Evolutionary conservation across 2,329 filamentous ascomycete species (phyloP).

Genomic region (Paecilomyces fulvus): DNA sequence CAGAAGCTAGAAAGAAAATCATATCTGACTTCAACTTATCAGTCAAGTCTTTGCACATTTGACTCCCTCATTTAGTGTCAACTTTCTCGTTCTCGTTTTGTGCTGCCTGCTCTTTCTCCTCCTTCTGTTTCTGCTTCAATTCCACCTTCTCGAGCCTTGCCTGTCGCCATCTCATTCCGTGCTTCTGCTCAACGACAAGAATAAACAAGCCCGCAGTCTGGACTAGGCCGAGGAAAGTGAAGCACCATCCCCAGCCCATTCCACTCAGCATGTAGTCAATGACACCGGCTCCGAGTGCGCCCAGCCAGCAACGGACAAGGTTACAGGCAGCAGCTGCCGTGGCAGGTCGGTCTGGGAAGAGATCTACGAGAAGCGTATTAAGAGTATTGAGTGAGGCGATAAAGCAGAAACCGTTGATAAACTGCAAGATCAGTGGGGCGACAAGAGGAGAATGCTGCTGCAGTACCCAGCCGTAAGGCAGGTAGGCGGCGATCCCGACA

Average conservation of each 20-base stretch:
- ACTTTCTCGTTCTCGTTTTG: not conserved
- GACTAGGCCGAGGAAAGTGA: slow-evolving; percentile 27
- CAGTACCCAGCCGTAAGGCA: slow-evolving; percentile 33
- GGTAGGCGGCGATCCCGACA: slow-evolving; percentile 13
- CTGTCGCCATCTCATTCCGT: slow-evolving; percentile 19
- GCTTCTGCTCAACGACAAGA: slow-evolving; percentile 18
- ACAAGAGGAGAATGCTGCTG: slow-evolving; percentile 22
- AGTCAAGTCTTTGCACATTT: no score
- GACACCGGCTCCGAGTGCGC: slow-evolving; percentile 25
- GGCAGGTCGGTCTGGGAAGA: slow-evolving; percentile 24
- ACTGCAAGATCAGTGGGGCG: slow-evolving; percentile 24
- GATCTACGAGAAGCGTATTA: slow-evolving; percentile 39
- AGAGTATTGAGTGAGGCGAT: slow-evolving; percentile 30
- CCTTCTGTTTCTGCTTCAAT: not conserved
- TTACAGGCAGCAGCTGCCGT: slow-evolving; percentile 30
- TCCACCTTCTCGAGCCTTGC: slow-evolving; percentile 7
- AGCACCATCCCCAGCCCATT: slow-evolving; percentile 31
- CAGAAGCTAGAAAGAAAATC: no score
- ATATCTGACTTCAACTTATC: no score
- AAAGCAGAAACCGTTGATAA: slow-evolving; percentile 23
- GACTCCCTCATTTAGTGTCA: no score
- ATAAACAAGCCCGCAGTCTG: slow-evolving; percentile 25
- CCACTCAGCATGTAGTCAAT: slow-evolving; percentile 25
- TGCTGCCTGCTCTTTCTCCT: not conserved
- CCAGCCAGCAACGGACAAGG: slow-evolving; percentile 26